Base-by-base conservation (phyloP, 352 stramenopile genomes). In the Peronospora belbahrii region DNA sequence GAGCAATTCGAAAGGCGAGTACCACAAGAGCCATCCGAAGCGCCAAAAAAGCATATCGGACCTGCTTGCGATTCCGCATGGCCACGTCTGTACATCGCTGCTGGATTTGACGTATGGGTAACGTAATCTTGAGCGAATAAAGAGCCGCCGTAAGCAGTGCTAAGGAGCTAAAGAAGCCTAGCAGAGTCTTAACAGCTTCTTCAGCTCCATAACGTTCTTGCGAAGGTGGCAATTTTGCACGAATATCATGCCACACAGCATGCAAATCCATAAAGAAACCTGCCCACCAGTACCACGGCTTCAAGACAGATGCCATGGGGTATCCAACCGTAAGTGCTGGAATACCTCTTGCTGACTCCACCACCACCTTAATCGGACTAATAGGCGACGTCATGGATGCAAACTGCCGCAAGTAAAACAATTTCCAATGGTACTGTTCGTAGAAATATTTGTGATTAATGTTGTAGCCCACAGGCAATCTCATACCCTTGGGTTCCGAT, bases 361-460 rank as follows among this genome's bases (percentile, higher is more conserved):
- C 81, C 31, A 92, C 82, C 18, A 94, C 78, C 46, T 85, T 84
- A 13, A 92, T 74, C 1, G 80, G 80, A 36, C 78, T 88, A 52
- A 92, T 88, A 2, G 78, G 73, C 14, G 80, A 91, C 43, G 82
- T 91, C 74, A 95, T 88, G 19, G 78, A 88, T 19, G 80, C 78
- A 48, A 93, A 93, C 48, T 91, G 81, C 9, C 70, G 69, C 40
- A 88, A 51, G 42, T 86, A 89, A 40, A 88, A 94, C 9, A 94
- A 48, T 54, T 88, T 92, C 81, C 81, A 92, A 57, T 92, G 71
- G 55, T 92, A 92, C 63, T 90, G 77, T 42, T 92, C 81, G 56
- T 88, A 91, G 44, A 83, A 90, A 50, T 88, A 95, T 67, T 93
- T 93, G 70, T 95, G 81, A 62, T 95, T 93, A 66, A 92, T 92